Evolutionary conservation across 495 filamentous ascomycete species (phyloP), one percentile per base, ranked within the genome.

Genomic region (Polyplosphaeria fusca): DNA sequence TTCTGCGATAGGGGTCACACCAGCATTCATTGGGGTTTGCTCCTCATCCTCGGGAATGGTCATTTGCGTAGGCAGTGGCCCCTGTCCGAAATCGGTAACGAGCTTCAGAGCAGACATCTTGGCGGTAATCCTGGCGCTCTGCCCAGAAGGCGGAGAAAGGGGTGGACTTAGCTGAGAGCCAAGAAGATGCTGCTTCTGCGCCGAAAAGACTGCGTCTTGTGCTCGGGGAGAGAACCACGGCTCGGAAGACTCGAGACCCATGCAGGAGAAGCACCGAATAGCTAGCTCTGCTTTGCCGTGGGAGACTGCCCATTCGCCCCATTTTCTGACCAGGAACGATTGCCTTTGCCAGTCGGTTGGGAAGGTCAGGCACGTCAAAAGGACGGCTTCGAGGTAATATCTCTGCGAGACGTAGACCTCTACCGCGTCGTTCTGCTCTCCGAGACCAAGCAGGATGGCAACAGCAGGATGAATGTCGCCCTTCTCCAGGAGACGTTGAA

Each of bases 321-420:
- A 98, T 71, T 92, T 89, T 61, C 88, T 82, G 52, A 97, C 83
- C 39, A 98, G 79, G 63, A 87, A 84, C 38, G 86, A 86, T 68
- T 93, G 88, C 26, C 90, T 83, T 65, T 91, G 87, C 94, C 93
- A 98, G 47, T 96, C 91, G 1, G 61, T 45, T 48, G 72, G 67
- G 64, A 67, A 70, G 26, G 87, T 77, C 12, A 90, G 77, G 67
- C 86, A 92, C 7, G 85, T 86, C 60, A 94, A 77, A 14, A 93
- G 76, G 30, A 93, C 77, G 37, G 89, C 93, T 73, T 95, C 95
- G 88, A 98, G 86, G 70, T 84, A 94, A 71, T 82, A 82, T 66
- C 86, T 89, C 56, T 89, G 89, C 18, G 92, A 96, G 28, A 96
- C 83, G 68, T 98, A 98, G 28, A 97, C 87, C 68, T 97, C 93